These are phyloP conservation scores for Fusarium sp. DNA, from an alignment of 2,329 filamentous ascomycete genomes.

Conservation along the genomic window DNA sequence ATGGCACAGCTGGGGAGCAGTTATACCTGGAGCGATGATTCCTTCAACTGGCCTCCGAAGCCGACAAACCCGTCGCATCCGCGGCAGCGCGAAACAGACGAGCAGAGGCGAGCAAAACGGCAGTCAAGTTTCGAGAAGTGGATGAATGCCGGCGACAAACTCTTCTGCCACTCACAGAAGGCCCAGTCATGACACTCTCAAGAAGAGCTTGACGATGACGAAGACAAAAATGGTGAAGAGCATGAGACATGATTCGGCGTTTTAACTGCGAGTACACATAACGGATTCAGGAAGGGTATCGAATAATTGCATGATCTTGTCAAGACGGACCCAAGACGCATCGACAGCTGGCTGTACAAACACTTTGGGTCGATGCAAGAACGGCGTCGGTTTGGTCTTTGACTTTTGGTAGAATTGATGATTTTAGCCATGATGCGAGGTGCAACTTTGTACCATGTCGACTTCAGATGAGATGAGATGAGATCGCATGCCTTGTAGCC, in stretches of 20 bases:
- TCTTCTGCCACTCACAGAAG: slow-evolving; percentile 34
- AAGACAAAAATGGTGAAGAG: neutral
- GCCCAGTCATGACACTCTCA: slow-evolving; percentile 11
- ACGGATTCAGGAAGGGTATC: neutral
- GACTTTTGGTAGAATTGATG: slow-evolving; percentile 3
- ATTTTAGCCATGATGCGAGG: slow-evolving; percentile 1
- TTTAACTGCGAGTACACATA: slow-evolving; percentile 4
- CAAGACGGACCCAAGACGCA: neutral
- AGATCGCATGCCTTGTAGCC: neutral
- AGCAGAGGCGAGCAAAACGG: slow-evolving; percentile 30
- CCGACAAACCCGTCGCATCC: neutral
- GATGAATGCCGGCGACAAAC: slow-evolving; percentile 40
- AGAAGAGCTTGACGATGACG: neutral
- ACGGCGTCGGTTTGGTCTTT: neutral
- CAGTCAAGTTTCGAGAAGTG: slow-evolving; percentile 38
- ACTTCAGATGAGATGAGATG: neutral
- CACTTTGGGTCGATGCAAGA: neutral
- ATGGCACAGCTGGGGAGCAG: slow-evolving; percentile 25
- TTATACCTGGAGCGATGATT: slow-evolving; percentile 11
- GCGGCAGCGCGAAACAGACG: slow-evolving; percentile 2
- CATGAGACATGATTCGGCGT: slow-evolving; percentile 2
- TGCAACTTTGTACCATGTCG: neutral
- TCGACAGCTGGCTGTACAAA: neutral
- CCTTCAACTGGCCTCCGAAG: neutral
- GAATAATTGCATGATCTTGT: slow-evolving; percentile 2